These are phyloP conservation scores for Fallopia convolvulus DNA, from an alignment of 148 eudicot species.

Conservation along the genomic window DNA sequence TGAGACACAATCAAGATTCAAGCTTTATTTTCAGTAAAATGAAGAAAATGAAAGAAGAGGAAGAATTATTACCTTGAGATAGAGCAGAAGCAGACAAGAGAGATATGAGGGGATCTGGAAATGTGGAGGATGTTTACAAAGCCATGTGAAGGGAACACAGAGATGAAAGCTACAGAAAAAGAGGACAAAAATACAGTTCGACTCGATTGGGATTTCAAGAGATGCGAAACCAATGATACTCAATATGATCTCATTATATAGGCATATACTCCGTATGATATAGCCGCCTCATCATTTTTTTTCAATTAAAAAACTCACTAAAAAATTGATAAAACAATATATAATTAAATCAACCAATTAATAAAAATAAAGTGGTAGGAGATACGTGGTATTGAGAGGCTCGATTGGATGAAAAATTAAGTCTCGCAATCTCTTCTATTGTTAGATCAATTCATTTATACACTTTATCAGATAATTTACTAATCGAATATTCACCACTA, in stretches of 20 bases:
- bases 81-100: neutral
- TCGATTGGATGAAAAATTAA: too few relatives aligned
- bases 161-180: neutral
- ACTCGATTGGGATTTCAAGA: neutral
- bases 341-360: too few relatives aligned
- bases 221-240: neutral
- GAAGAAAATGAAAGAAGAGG: neutral
- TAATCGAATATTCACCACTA: too few relatives aligned
- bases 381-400: too few relatives aligned
- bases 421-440: too few relatives aligned
- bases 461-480: too few relatives aligned
- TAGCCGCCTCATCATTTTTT: slow-evolving; percentile 1
- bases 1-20: neutral
- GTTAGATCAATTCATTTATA: too few relatives aligned
- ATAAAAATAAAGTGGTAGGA: too few relatives aligned
- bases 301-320: too few relatives aligned
- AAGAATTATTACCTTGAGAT: neutral
- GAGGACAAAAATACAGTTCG: neutral
- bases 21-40: neutral
- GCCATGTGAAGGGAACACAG: slow-evolving; percentile 1
- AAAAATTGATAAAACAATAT: too few relatives aligned
- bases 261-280: too few relatives aligned
- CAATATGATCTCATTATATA: neutral
- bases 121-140: neutral
- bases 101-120: neutral